Evolutionary conservation across 2,329 filamentous ascomycete species (phyloP), one percentile per base, ranked within the genome.

Genomic region (Stagonosporopsis tanaceti): DNA sequence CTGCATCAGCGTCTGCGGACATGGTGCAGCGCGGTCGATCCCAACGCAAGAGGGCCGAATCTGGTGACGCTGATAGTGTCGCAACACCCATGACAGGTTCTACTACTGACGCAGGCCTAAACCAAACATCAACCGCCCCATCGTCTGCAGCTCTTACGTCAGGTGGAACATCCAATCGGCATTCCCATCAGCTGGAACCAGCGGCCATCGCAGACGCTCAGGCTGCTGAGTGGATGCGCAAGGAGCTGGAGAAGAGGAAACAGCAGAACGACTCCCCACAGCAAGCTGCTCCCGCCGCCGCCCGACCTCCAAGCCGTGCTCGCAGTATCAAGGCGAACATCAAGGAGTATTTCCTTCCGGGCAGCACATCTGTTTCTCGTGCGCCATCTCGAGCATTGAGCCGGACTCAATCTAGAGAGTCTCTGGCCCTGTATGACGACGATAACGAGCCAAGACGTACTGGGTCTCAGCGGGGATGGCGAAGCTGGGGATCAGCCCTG

Each of bases 141-240:
- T 80, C 78, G 5, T 79, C 79, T 15, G 75, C 76, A 3, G 75
- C 71, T 17, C 66, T 77, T 27, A 79, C 79, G 17, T 77, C 76
- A 22, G 74, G 72, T 20, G 68, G 70, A 15, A 68, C 64, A 39
- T 80, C 79, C 6, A 79, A 79, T 59, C 71, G 78, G 24, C 71
- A 68, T 12, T 80, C 79, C 11, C 70, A 70, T 32, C 75, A 78
- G 34, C 63, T 73, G 12, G 61, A 73, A 35, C 68, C 72, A n/a
- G 66, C 70, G 2, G 72, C 74, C n/a, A 70, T 74, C 40, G 71
- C 76, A 22, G 77, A 80, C 47, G 69, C 74, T 9, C 67, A 74
- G 14, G 74, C 78, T 37, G 69, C 74, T 3, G 78, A 80, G 37
- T 79, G 78, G 78, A 80, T 80, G 77, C 75, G 74, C 15, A 65